Base-by-base conservation (phyloP, 192 early-diverging fungal genomes). In the Backusella circina region DNA sequence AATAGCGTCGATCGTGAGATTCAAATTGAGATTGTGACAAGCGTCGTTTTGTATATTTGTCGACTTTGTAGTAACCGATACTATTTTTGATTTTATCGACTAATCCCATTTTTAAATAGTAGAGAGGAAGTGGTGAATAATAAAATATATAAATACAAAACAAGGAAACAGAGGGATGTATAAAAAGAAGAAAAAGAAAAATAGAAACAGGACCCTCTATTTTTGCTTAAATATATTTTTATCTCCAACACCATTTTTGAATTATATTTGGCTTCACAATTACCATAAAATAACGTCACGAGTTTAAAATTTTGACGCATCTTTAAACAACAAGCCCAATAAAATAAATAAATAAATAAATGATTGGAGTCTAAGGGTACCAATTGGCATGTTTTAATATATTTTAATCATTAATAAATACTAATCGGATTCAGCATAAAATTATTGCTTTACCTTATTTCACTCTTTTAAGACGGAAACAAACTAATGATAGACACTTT, bases 31-130 rank as follows among this genome's bases (percentile, higher is more conserved):
- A 71, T 70, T 81, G 75, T n/a, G 75, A 74, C 26, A 38, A 23
- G 61, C 80, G 72, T 65, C 80, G 69, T 37, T 75, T 77, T 6
- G 80, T 82, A 50, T 82, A 82, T 65, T 75, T 74, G 21, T 82
- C 75, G 37, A 82, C 38, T 67, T 70, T 61, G 12, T 57, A 44
- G 12, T 75, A 35, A 21, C 78, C 80, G 28, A 67, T 51, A 15
- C 67, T 57, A 37, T 57, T 44, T 21, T 67, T 64, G 6, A 82
- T 50, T 36, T 70, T 72, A 26, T 71, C 73, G 21, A 82, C 50
- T 13, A 77, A 38, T 35, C 80, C 80, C 80, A 82, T 91, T 87
- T 47, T 57, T 57, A 12, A 61, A 1, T 61, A 51, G 5, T 4
- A 51, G n/a, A 51, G 21, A 8, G n/a, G 4, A 3, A 51, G 21